Conservation (phyloP, 108 stramenopile genomes). For the Nitzschia sp. region DNA sequence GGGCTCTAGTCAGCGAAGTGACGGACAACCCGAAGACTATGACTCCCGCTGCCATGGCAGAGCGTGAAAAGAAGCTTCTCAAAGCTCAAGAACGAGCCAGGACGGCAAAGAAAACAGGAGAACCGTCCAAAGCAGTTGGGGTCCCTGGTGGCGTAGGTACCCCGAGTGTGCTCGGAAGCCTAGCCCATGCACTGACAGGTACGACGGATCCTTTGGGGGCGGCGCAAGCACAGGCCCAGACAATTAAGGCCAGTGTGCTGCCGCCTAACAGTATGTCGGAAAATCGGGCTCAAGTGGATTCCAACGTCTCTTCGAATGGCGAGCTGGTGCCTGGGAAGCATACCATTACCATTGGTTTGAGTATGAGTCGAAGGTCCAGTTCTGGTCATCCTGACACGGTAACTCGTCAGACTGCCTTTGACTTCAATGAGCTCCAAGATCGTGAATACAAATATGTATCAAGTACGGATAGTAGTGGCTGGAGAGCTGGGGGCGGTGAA, state of each 20-base stretch:
- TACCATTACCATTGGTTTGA: conserved; percentile 74
- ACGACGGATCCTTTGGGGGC: conserved; percentile 8
- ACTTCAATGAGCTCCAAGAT: conserved; percentile 92
- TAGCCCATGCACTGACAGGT: conserved; percentile 49
- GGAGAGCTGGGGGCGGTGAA: conserved; percentile 89
- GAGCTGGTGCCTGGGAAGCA: conserved; percentile 21
- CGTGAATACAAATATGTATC: conserved; percentile 88
- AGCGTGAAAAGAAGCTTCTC: conserved; percentile 50
- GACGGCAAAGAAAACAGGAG: neutral
- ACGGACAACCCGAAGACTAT: conserved; percentile 60
- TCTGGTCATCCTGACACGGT: conserved; percentile 84
- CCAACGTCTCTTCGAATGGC: neutral
- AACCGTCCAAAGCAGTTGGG: conserved; percentile 34
- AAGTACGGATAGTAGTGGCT: conserved; percentile 76
- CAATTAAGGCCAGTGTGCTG: conserved; percentile 13
- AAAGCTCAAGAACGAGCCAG: conserved; percentile 49
- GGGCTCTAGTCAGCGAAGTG: conserved; percentile 61
- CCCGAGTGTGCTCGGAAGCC: conserved; percentile 41
- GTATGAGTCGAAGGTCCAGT: conserved; percentile 58
- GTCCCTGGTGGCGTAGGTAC: conserved; percentile 44
- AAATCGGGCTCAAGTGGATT: conserved; percentile 32
- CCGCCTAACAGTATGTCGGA: conserved; percentile 46
- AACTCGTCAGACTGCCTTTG: conserved; percentile 86
- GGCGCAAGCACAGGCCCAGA: conserved; percentile 4
- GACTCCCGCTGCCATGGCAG: conserved; percentile 53